Conservation (phyloP, 2,329 filamentous ascomycete species). For the Sodiomyces alkalinus region DNA sequence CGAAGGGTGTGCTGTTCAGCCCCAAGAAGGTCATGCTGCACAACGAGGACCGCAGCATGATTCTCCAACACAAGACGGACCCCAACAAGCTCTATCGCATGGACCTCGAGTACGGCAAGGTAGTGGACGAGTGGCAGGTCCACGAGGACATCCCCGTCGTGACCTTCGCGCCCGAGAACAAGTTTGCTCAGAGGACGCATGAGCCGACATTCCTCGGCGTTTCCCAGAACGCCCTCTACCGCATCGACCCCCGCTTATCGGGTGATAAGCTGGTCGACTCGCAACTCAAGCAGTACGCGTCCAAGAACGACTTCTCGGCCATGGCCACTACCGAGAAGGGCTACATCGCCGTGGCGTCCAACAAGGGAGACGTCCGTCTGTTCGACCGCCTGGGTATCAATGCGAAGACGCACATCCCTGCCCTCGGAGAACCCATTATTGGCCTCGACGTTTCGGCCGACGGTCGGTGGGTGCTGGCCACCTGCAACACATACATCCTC, state of each 20-base stretch:
- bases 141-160: constrained; percentile 91
- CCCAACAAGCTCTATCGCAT: constrained; percentile 90
- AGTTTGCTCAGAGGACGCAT: constrained; percentile 93
- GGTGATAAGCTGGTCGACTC: constrained; percentile 88
- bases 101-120: constrained; percentile 95
- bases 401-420: constrained; percentile 92
- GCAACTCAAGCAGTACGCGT: constrained; percentile 87
- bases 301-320: constrained; percentile 95
- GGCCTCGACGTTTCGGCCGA: constrained; percentile 92
- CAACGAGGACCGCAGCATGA: constrained; percentile 77
- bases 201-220: constrained; percentile 93
- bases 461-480: constrained; percentile 88
- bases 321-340: constrained; percentile 92
- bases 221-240: constrained; percentile 83
- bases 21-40: constrained; percentile 97
- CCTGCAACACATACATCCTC: constrained; percentile 85
- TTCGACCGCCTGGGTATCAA: constrained; percentile 95
- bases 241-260: constrained; percentile 77
- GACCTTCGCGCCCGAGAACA: constrained; percentile 88
- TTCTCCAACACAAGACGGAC: constrained; percentile 68
- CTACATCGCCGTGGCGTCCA: constrained; percentile 90
- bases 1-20: constrained; percentile 72
- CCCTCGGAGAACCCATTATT: constrained; percentile 85
- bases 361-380: constrained; percentile 93
- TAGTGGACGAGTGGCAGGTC: constrained; percentile 97